Conservation (phyloP, 345 rosid species). For the Syzygium grande region DNA sequence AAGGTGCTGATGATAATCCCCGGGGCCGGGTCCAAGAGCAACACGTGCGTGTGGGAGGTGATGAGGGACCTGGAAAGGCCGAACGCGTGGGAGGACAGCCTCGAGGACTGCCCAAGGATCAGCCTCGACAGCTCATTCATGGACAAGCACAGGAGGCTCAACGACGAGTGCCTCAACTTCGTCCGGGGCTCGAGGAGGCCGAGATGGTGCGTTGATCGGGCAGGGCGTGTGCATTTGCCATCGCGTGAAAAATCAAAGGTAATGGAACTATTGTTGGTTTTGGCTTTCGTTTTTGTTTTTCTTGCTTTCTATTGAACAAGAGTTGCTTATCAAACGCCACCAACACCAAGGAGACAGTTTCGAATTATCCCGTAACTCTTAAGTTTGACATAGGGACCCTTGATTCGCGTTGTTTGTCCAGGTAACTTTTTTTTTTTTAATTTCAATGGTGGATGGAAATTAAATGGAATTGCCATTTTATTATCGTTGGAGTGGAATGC, state of each 20-base stretch:
- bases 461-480: not conserved
- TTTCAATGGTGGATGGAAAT: not conserved
- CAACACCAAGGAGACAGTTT: not conserved
- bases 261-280: constrained; percentile 13
- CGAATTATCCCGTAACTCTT: not conserved
- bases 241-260: no score
- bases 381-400: not conserved
- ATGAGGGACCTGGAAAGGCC: constrained; percentile 26
- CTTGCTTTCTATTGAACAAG: not conserved
- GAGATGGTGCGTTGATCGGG: not conserved
- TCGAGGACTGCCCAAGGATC: constrained; percentile 21
- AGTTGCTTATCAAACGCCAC: not conserved
- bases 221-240: not conserved
- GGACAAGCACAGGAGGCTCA: constrained; percentile 26
- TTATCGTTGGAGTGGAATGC: no score
- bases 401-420: not conserved
- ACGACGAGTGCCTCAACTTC: constrained; percentile 18
- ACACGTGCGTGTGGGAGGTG: constrained; percentile 52
- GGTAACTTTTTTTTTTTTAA: not conserved
- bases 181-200: not conserved
- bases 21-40: constrained; percentile 59
- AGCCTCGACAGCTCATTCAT: constrained; percentile 17
- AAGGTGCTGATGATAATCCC: constrained; percentile 46
- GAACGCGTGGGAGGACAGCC: constrained; percentile 54
- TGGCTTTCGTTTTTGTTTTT: not conserved